phyloP scores from a whole-genome alignment of 73 alveolate genomes.

The Tetrahymena borealis region DNA sequence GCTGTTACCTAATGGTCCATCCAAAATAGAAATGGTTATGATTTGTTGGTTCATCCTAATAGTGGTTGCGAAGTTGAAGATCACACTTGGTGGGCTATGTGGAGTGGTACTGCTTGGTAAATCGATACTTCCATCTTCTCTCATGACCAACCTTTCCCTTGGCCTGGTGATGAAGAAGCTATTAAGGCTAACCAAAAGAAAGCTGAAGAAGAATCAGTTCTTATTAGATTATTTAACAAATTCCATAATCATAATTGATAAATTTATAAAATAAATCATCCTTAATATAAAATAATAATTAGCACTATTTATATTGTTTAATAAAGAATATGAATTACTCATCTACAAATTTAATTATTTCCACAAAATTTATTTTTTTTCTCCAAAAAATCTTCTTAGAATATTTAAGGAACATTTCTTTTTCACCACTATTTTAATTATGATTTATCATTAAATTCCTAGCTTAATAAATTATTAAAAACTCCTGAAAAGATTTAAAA shows the following conservation, averaged over 20 bases:
- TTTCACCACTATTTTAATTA: too few relatives aligned
- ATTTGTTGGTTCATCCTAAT: conserved; percentile 46
- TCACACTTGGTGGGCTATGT: conserved; percentile 54
- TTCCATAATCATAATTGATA: neutral
- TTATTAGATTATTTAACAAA: neutral
- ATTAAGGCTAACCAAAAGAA: neutral
- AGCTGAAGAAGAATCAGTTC: conserved; percentile 16
- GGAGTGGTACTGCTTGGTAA: conserved; percentile 51
- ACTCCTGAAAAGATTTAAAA: too few relatives aligned
- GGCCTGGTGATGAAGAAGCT: conserved; percentile 22
- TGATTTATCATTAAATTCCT: too few relatives aligned
- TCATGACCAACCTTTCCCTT: conserved; percentile 58
- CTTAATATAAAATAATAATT: too few relatives aligned
- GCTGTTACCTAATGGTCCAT: conserved; percentile 35
- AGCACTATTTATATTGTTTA: too few relatives aligned
- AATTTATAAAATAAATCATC: neutral
- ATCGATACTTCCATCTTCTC: conserved; percentile 48
- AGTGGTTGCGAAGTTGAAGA: conserved; percentile 57
- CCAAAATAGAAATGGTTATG: conserved; percentile 44
- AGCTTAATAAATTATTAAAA: too few relatives aligned
- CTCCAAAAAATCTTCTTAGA: too few relatives aligned
- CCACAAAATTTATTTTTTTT: too few relatives aligned
- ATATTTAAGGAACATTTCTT: too few relatives aligned
- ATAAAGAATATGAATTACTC: too few relatives aligned
- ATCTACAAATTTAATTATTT: too few relatives aligned